A percentile compares a stretch with the other conserved stretches of the same genome.
These are phyloP conservation scores for Pseudoperonospora humuli DNA, from an alignment of 352 stramenopile genomes.

Conservation along the genomic window DNA sequence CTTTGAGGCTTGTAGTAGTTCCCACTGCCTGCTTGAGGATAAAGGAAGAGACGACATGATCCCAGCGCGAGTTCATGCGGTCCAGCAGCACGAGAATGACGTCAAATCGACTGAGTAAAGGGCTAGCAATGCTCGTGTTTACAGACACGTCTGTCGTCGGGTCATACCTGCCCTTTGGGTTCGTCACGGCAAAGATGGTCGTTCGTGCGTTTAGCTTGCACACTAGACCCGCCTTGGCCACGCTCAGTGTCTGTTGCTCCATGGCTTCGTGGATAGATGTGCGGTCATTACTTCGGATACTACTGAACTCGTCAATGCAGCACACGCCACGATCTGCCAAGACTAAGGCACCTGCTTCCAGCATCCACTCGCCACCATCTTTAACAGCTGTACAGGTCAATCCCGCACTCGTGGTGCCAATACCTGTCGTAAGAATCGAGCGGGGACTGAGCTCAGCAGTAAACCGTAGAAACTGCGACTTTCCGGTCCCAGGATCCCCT, in stretches of 20 bases:
- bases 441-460: constrained; percentile 90
- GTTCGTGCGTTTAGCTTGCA: constrained; percentile 93
- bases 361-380: constrained; percentile 92
- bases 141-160: constrained; percentile 81
- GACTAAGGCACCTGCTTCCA: constrained; percentile 94
- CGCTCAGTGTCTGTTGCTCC: constrained; percentile 96
- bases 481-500: constrained; percentile 75
- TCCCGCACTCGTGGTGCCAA: constrained; percentile 93
- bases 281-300: constrained; percentile 90
- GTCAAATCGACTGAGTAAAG: constrained; percentile 97
- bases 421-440: constrained; percentile 94
- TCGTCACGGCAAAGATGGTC: constrained; percentile 95
- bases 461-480: constrained; percentile 96
- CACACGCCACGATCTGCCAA: constrained; percentile 89
- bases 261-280: constrained; percentile 96
- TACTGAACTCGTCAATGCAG: constrained; percentile 97
- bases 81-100: constrained; percentile 95
- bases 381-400: constrained; percentile 95
- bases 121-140: constrained; percentile 94
- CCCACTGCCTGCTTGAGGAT: constrained; percentile 86
- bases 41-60: constrained; percentile 92
- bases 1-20: constrained; percentile 22
- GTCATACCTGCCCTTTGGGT: constrained; percentile 87
- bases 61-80: constrained; percentile 75
- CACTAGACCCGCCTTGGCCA: constrained; percentile 96